Percentiles rank a stretch among this genome's conserved stretches.
Conservation (phyloP, 345 rosid genomes). For the Linum trigynum region DNA sequence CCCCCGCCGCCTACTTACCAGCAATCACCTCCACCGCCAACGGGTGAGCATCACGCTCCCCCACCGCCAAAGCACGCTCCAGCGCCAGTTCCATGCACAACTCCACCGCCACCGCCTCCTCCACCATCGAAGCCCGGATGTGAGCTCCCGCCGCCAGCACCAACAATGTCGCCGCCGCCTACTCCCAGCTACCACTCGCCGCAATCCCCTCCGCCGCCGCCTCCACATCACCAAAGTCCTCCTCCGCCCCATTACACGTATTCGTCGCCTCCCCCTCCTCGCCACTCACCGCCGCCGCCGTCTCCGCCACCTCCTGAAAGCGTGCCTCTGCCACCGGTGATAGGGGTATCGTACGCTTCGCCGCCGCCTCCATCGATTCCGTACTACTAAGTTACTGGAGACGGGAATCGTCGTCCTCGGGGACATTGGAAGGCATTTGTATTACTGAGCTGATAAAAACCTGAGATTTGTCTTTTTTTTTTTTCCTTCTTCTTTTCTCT, state of each 20-base stretch:
- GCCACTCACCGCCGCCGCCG: constrained; percentile 2
- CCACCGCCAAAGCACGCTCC: constrained; percentile 16
- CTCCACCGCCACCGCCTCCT: constrained; percentile 11
- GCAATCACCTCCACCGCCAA: constrained; percentile 6
- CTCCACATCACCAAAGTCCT: constrained; percentile 18
- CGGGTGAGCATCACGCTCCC: constrained; percentile 15
- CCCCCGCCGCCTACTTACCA: constrained; percentile 7
- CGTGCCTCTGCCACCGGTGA: constrained; percentile 43
- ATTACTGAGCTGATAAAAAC: no score
- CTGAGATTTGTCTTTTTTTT: no score
- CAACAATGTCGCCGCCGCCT: constrained; percentile 15
- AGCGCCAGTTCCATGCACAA: constrained; percentile 8
- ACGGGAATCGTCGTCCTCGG: background rate
- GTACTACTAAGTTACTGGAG: constrained; percentile 27
- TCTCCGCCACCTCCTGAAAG: constrained; percentile 16
- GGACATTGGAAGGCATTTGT: background rate
- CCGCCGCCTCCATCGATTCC: constrained; percentile 48
- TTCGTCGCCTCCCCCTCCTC: constrained; percentile 6
- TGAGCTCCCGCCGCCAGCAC: constrained; percentile 19
- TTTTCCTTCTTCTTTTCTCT: no score
- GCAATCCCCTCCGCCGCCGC: constrained; percentile 6
- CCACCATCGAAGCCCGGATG: constrained; percentile 23
- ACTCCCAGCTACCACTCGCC: constrained; percentile 21
- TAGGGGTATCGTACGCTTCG: constrained; percentile 49
- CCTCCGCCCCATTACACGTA: constrained; percentile 15